phyloP scores from a whole-genome alignment of 805 yeast species.

The Kodamaea jinghongensis region DNA sequence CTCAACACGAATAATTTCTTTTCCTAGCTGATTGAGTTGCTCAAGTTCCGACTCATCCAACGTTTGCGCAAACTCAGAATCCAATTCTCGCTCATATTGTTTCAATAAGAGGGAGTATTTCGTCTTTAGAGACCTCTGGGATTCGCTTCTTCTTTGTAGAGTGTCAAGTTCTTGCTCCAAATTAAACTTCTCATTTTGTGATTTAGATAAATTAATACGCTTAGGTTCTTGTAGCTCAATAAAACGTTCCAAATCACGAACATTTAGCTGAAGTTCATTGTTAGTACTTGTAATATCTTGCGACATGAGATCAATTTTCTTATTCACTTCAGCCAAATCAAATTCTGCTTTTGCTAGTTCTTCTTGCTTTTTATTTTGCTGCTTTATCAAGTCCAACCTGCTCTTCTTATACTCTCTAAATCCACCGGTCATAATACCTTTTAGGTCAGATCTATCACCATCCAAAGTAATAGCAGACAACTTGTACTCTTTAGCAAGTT shows the following conservation, averaged over 20 bases:
- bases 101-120: conserved; percentile 36
- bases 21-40: conserved; percentile 34
- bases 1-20: conserved; percentile 38
- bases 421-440: conserved; percentile 89
- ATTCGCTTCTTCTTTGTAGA: conserved; percentile 31
- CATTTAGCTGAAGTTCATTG: conserved; percentile 37
- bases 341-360: conserved; percentile 42
- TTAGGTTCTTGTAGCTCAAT: conserved; percentile 42
- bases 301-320: conserved; percentile 45
- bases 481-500: conserved; percentile 56
- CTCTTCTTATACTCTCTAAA: conserved; percentile 66
- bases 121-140: conserved; percentile 32
- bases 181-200: conserved; percentile 40
- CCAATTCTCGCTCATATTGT: conserved; percentile 49
- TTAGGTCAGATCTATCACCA: conserved; percentile 84
- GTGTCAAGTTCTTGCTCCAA: conserved; percentile 44
- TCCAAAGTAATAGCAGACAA: conserved; percentile 82
- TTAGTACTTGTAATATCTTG: conserved; percentile 50
- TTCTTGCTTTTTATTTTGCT: conserved; percentile 49
- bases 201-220: conserved; percentile 40
- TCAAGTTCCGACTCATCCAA: conserved; percentile 50
- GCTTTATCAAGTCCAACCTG: conserved; percentile 66
- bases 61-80: conserved; percentile 51
- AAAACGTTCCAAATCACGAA: conserved; percentile 44
- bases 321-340: conserved; percentile 37